Evolutionary conservation across 2,329 filamentous ascomycete species (phyloP).

Genomic region (Claviceps paspali): DNA sequence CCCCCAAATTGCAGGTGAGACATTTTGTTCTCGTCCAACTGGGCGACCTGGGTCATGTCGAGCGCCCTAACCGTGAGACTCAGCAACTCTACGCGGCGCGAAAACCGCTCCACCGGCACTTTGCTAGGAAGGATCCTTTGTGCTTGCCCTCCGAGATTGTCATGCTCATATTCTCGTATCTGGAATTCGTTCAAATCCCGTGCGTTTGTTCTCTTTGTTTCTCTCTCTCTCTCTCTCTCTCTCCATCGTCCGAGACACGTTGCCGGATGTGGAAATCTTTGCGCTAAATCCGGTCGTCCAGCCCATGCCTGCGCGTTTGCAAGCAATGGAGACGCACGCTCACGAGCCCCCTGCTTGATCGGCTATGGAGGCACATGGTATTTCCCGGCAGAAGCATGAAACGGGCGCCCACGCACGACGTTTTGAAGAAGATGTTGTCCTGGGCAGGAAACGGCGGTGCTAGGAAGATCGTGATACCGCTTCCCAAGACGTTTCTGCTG

Average conservation of each 20-base stretch:
- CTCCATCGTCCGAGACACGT: no score
- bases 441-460: conserved; percentile 17
- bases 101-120: conserved; percentile 19
- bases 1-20: conserved; percentile 20
- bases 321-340: conserved; percentile 18
- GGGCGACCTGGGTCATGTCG: no score
- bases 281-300: no score
- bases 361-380: conserved; percentile 17
- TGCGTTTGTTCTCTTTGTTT: no score
- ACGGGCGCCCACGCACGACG: conserved; percentile 9
- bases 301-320: no score
- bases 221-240: no score
- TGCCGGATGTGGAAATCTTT: no score
- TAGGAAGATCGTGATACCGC: conserved; percentile 14
- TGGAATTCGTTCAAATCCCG: conserved; percentile 18
- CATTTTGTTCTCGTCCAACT: no score
- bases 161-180: conserved; percentile 18
- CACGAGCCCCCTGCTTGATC: conserved; percentile 13
- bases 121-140: conserved; percentile 20
- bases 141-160: conserved; percentile 21
- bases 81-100: conserved; percentile 21
- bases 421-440: conserved; percentile 15
- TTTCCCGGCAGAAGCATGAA: no score
- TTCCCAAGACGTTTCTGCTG: conserved; percentile 14
- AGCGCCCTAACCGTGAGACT: no score